A percentile compares a stretch with the other conserved stretches of the same genome.
phyloP scores from a whole-genome alignment of 305 asterid species.

The Solanum hybrid region DNA sequence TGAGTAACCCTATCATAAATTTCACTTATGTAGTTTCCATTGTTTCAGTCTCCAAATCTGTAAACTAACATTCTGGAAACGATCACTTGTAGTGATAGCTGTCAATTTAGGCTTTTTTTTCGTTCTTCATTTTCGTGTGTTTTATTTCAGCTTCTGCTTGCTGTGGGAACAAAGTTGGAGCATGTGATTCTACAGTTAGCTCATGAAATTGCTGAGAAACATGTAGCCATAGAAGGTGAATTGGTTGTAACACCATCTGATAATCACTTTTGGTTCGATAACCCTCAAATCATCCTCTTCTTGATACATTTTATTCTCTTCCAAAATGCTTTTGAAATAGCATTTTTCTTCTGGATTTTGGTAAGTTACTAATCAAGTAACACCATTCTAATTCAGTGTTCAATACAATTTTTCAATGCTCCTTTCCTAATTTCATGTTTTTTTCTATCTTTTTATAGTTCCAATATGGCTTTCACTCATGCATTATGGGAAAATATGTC shows the following conservation, averaged over 20 bases:
- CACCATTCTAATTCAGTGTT: not conserved
- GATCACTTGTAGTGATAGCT: not conserved
- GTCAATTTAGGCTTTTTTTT: not conserved
- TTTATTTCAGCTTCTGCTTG: conserved; percentile 13
- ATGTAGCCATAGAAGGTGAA: conserved; percentile 19
- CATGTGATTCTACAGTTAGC: conserved; percentile 15
- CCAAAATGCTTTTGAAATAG: conserved; percentile 19
- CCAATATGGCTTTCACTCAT: conserved; percentile 29
- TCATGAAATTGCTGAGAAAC: conserved; percentile 19
- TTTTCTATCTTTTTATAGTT: not conserved
- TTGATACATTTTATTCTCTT: conserved; percentile 16
- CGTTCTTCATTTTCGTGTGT: not conserved
- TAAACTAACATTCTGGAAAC: not conserved
- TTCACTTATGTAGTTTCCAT: not conserved
- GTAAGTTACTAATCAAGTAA: not conserved
- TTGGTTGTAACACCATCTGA: conserved; percentile 16
- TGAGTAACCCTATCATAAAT: not conserved
- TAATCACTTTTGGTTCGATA: conserved; percentile 19
- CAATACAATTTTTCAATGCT: not conserved
- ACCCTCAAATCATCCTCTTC: conserved; percentile 11
- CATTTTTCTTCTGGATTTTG: conserved; percentile 23
- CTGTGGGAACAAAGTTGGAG: conserved; percentile 20
- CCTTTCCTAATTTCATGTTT: not conserved
- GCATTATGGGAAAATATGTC: conserved; percentile 29
- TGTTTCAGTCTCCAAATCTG: not conserved